These are phyloP conservation scores for Tetracentron sinense DNA, from an alignment of 164 flowering plant species.

Conservation along the genomic window DNA sequence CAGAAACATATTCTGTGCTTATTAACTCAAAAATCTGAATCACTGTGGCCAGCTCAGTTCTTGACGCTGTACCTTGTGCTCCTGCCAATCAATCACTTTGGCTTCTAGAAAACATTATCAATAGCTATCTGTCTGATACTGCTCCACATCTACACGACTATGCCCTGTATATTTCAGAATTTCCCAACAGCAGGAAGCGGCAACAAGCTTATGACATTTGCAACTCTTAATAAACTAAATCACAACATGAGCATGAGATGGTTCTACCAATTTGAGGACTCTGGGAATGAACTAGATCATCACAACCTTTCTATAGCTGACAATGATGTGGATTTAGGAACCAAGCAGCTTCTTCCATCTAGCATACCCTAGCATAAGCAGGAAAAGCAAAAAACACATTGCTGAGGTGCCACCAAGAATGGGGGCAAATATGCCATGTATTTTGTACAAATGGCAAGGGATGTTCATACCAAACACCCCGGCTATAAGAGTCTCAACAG, in stretches of 20 bases:
- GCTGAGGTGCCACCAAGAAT: constrained; percentile 47
- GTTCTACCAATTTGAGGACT: background rate
- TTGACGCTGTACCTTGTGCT: no score
- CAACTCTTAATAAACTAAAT: background rate
- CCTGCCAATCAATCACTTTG: no score
- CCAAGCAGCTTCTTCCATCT: constrained; percentile 95
- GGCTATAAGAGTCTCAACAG: constrained; percentile 66
- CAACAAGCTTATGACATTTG: background rate
- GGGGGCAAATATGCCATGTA: constrained; percentile 48
- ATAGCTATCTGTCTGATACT: no score
- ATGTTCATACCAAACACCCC: constrained; percentile 94
- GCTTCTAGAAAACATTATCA: no score
- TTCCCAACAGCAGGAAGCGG: no score
- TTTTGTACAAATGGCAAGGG: constrained; percentile 46
- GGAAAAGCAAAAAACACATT: constrained; percentile 52
- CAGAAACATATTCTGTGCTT: no score
- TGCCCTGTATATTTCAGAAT: no score
- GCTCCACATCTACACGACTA: no score
- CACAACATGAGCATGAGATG: background rate
- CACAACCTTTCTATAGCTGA: background rate
- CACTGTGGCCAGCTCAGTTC: no score
- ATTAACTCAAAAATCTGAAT: no score
- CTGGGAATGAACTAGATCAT: background rate
- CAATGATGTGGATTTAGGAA: constrained; percentile 25
- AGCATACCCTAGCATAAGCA: constrained; percentile 76